Percentiles rank a stretch among this genome's conserved stretches.
Conservation (phyloP, 768 basidiomycete species). For the Rhizopogon rudus region DNA sequence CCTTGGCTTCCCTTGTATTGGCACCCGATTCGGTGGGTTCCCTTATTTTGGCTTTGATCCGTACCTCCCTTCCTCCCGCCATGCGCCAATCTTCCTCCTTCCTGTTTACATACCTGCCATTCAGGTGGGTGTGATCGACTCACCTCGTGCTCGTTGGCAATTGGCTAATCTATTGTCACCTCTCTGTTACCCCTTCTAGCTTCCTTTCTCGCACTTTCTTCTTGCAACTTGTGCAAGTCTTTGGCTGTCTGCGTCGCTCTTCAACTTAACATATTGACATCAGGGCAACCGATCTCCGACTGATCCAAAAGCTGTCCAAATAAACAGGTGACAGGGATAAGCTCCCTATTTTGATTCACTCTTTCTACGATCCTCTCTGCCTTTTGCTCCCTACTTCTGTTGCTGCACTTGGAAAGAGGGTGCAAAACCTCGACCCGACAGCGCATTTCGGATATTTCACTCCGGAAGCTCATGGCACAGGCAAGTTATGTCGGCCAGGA, state of each 20-base stretch:
- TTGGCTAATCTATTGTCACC: background rate
- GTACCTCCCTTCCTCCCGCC: background rate
- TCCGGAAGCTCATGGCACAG: conserved; percentile 17
- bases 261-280: background rate
- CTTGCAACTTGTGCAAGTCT: background rate
- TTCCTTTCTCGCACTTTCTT: background rate
- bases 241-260: background rate
- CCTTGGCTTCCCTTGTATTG: background rate
- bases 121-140: background rate
- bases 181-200: background rate
- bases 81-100: conserved; percentile 1
- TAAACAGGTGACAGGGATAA: background rate
- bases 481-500: conserved; percentile 12
- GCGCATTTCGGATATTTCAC: background rate
- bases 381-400: background rate
- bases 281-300: background rate
- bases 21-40: conserved; percentile 1
- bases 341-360: background rate
- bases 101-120: background rate
- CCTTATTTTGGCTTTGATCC: conserved; percentile 2
- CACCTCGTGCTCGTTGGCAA: background rate
- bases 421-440: background rate
- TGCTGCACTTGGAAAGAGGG: background rate
- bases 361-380: background rate
- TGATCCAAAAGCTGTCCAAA: background rate